These are phyloP conservation scores for Saturnispora saitoi DNA, from an alignment of 805 yeast species.

Conservation along the genomic window DNA sequence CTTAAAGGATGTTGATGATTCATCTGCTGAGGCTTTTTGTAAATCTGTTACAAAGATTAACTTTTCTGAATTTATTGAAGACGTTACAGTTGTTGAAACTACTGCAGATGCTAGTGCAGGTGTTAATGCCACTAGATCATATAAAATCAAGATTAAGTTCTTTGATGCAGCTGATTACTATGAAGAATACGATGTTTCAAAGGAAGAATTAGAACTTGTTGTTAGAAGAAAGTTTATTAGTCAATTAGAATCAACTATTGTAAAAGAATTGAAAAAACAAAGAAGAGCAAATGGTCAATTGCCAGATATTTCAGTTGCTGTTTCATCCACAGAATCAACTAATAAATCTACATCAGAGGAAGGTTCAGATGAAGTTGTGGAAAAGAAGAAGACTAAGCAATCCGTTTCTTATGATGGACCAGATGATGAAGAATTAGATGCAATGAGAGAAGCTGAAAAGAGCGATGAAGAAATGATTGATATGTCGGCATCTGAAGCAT, in stretches of 20 bases:
- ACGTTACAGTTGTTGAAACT: constrained; percentile 79
- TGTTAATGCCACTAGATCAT: constrained; percentile 49
- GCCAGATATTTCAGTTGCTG: constrained; percentile 65
- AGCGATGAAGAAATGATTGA: constrained; percentile 60
- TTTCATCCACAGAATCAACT: constrained; percentile 42
- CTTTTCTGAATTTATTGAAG: constrained; percentile 82
- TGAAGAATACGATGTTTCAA: constrained; percentile 80
- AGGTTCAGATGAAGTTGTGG: constrained; percentile 42
- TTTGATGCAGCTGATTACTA: constrained; percentile 70
- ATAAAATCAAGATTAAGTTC: constrained; percentile 66
- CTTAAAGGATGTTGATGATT: constrained; percentile 68
- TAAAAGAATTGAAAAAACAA: constrained; percentile 78
- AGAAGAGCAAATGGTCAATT: constrained; percentile 43
- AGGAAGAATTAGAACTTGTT: constrained; percentile 66
- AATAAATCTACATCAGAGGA: constrained; percentile 29
- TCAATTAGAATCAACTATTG: constrained; percentile 62
- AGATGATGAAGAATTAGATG: constrained; percentile 90
- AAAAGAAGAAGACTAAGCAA: constrained; percentile 61
- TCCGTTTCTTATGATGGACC: constrained; percentile 91
- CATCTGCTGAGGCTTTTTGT: constrained; percentile 86
- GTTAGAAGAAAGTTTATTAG: constrained; percentile 57
- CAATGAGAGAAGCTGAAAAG: constrained; percentile 75
- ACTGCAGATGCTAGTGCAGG: constrained; percentile 47
- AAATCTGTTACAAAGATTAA: constrained; percentile 79
- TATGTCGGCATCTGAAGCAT: constrained; percentile 31